Evolutionary conservation across 345 rosid genomes (phyloP).

Genomic region (Lepidium africanum): DNA sequence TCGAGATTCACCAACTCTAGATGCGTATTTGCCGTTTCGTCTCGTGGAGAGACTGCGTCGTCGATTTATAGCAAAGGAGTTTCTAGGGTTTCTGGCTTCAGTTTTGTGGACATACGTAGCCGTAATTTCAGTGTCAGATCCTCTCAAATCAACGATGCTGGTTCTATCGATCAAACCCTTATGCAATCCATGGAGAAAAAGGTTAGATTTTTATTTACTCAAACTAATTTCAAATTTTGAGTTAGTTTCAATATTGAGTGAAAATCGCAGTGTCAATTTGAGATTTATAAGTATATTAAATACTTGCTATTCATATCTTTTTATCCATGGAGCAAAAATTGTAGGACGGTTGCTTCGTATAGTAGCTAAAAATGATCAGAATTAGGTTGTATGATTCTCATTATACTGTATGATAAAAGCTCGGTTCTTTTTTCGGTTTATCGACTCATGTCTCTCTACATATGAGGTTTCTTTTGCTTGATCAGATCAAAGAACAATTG

Average conservation of each 20-base stretch:
- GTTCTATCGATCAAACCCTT: constrained; percentile 76
- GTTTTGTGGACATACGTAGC: constrained; percentile 10
- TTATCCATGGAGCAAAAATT: not conserved
- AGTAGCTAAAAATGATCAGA: not conserved
- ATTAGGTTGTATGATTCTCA: not conserved
- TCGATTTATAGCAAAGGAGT: constrained; percentile 15
- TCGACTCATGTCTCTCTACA: not conserved
- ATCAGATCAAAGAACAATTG: constrained; percentile 72
- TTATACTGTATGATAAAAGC: not conserved
- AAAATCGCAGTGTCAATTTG: not conserved
- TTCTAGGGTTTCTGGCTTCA: constrained; percentile 29
- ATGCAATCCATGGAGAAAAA: constrained; percentile 89
- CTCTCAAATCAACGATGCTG: constrained; percentile 69
- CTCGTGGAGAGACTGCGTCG: constrained; percentile 10
- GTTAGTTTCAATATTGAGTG: too few species aligned
- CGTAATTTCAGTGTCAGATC: constrained; percentile 45
- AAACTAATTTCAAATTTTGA: not conserved
- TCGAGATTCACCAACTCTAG: not conserved
- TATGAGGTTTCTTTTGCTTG: not conserved
- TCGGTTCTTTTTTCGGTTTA: not conserved
- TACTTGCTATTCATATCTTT: too few species aligned
- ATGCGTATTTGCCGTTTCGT: constrained; percentile 16
- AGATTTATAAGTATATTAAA: too few species aligned
- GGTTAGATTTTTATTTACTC: constrained; percentile 34
- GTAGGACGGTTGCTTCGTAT: not conserved